These are phyloP conservation scores for Aspergillus persii DNA, from an alignment of 2,329 filamentous ascomycete genomes.

Conservation along the genomic window DNA sequence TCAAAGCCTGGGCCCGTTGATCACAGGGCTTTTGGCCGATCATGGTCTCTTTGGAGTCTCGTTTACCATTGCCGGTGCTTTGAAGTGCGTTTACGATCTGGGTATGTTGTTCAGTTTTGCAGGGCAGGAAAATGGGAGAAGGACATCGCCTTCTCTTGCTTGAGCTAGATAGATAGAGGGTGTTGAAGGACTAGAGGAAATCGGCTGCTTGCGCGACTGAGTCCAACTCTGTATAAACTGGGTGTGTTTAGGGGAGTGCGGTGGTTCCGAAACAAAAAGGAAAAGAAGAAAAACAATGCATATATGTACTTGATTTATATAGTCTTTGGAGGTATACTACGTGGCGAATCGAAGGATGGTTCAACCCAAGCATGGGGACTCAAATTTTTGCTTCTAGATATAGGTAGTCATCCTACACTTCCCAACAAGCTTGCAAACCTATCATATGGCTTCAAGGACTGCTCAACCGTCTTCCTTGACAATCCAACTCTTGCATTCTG, in stretches of 20 bases:
- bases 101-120: slow-evolving; percentile 54
- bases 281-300: too few species aligned
- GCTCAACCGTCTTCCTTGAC: not conserved
- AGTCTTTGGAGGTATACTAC: too few species aligned
- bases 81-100: slow-evolving; percentile 63
- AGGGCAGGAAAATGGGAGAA: slow-evolving; percentile 19
- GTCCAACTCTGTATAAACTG: not conserved
- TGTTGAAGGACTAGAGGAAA: not conserved
- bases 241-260: not conserved
- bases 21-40: slow-evolving; percentile 63
- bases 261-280: not conserved
- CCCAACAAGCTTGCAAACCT: not conserved
- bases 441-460: not conserved
- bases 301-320: too few species aligned
- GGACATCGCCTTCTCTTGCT: not conserved
- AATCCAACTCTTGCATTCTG: not conserved
- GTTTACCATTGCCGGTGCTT: slow-evolving; percentile 60
- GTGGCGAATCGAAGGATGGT: too few species aligned
- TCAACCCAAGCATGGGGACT: too few species aligned
- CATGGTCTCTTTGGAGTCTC: slow-evolving; percentile 59
- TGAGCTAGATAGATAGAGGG: not conserved
- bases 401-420: too few species aligned
- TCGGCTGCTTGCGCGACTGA: not conserved
- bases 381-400: too few species aligned
- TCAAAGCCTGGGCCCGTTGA: slow-evolving; percentile 60